Evolutionary conservation across 2,329 filamentous ascomycete species (phyloP).

Genomic region (Trichoderma sp.): DNA sequence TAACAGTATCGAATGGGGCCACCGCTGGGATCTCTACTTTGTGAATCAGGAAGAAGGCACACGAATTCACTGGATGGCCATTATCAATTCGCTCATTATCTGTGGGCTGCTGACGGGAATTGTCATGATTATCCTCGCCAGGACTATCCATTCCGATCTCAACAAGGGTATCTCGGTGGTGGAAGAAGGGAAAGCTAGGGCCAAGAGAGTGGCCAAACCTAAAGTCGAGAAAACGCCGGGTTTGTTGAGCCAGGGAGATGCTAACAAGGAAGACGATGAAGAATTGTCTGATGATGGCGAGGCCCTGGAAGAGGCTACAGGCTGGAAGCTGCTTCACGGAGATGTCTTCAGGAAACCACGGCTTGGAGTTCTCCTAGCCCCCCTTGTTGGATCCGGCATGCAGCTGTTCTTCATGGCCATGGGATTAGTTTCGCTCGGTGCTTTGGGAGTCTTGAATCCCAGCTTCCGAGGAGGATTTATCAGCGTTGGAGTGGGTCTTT

Average conservation of each 20-base stretch:
- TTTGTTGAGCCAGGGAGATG: conserved; percentile 59
- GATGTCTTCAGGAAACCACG: conserved; percentile 78
- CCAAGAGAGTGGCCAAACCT: conserved; percentile 44
- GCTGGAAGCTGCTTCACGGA: conserved; percentile 86
- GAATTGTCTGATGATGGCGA: conserved; percentile 58
- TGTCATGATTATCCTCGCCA: conserved; percentile 75
- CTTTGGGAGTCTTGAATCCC: conserved; percentile 75
- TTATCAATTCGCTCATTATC: conserved; percentile 82
- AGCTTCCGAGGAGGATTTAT: conserved; percentile 88
- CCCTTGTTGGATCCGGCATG: conserved; percentile 79
- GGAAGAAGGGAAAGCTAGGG: conserved; percentile 65
- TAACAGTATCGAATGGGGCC: conserved; percentile 73
- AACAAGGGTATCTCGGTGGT: conserved; percentile 65
- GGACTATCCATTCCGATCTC: conserved; percentile 75
- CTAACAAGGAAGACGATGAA: conserved; percentile 53
- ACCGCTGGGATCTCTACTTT: conserved; percentile 87
- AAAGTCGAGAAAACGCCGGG: conserved; percentile 52
- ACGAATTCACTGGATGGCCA: conserved; percentile 83
- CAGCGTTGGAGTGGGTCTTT: conserved; percentile 77
- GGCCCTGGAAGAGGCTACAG: conserved; percentile 71
- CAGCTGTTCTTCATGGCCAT: conserved; percentile 80
- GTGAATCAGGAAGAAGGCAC: conserved; percentile 80
- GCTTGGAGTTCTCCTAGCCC: conserved; percentile 70
- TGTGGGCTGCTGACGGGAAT: conserved; percentile 74
- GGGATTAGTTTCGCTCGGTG: conserved; percentile 68